Conservation (phyloP, 2,329 filamentous ascomycete genomes). For the Didymella pinodella region DNA sequence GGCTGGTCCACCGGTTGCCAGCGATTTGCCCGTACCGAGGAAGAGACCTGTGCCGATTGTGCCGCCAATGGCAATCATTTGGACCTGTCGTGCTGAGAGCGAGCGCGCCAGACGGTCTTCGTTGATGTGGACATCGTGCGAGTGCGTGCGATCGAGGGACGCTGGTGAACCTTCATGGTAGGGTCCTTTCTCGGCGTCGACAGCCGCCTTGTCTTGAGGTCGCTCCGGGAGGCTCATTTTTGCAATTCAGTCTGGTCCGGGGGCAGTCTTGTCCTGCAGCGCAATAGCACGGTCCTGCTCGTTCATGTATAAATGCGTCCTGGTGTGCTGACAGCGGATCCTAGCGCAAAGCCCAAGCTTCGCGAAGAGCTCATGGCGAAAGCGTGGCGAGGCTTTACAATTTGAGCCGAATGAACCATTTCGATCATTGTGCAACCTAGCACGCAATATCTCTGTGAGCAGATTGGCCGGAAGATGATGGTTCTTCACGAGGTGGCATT, state of each 20-base stretch:
- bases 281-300: neutral
- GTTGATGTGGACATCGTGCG: conserved; percentile 26
- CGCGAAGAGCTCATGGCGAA: conserved; percentile 31
- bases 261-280: neutral
- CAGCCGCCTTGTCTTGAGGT: conserved; percentile 17
- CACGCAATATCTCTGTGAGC: conserved; percentile 30
- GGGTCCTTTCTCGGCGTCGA: conserved; percentile 30
- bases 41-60: conserved; percentile 69
- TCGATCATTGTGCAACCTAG: conserved; percentile 25
- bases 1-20: conserved; percentile 56
- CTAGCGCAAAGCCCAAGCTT: conserved; percentile 24
- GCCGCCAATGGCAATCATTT: conserved; percentile 69
- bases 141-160: conserved; percentile 18
- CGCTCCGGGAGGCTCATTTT: neutral
- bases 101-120: conserved; percentile 38
- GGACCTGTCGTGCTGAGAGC: conserved; percentile 59
- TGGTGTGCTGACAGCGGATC: neutral
- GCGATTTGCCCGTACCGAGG: conserved; percentile 63
- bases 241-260: neutral
- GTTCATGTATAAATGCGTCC: conserved; percentile 3
- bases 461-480: conserved; percentile 28
- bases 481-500: conserved; percentile 16
- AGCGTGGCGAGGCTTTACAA: conserved; percentile 23
- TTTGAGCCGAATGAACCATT: conserved; percentile 8
- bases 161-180: conserved; percentile 26